phyloP scores from a whole-genome alignment of 352 stramenopile species.

The Phytophthora pinifolia region DNA sequence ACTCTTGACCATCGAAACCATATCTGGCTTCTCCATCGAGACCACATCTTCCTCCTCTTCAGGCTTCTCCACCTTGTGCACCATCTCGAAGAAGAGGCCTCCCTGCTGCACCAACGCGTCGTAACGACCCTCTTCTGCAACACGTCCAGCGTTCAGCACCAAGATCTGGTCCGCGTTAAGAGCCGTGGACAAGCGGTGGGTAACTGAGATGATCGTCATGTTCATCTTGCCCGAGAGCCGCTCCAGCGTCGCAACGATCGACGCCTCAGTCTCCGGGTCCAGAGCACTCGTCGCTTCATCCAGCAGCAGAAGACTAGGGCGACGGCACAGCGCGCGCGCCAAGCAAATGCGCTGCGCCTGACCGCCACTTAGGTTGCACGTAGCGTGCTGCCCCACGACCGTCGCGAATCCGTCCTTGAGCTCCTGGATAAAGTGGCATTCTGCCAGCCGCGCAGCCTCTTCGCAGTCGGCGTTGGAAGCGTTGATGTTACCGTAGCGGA shows the following conservation, averaged over 20 bases:
- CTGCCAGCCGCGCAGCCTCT: constrained; percentile 72
- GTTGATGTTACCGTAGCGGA: constrained; percentile 75
- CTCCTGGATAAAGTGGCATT: constrained; percentile 84
- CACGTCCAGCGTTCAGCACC: constrained; percentile 71
- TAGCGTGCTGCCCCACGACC: constrained; percentile 84
- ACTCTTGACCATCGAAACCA: constrained; percentile 37
- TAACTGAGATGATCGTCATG: constrained; percentile 91
- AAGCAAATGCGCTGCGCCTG: constrained; percentile 88
- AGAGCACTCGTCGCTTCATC: constrained; percentile 88
- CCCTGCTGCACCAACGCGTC: constrained; percentile 68
- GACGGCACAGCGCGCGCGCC: constrained; percentile 76
- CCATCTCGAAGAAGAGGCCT: constrained; percentile 85
- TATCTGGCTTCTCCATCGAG: constrained; percentile 25
- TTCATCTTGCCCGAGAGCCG: constrained; percentile 81
- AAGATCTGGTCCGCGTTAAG: constrained; percentile 83
- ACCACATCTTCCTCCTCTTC: constrained; percentile 45
- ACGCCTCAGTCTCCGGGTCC: constrained; percentile 85
- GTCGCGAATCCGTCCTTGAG: constrained; percentile 84
- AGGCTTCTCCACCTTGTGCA: constrained; percentile 68
- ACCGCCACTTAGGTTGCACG: constrained; percentile 84
- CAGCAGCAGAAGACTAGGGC: constrained; percentile 77
- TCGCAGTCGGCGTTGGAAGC: constrained; percentile 82
- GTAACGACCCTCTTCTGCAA: constrained; percentile 80
- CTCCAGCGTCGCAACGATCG: constrained; percentile 82
- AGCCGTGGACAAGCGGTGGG: constrained; percentile 82